Conservation (phyloP, 129 eudicot genomes). For the Flaveria trinervia region DNA sequence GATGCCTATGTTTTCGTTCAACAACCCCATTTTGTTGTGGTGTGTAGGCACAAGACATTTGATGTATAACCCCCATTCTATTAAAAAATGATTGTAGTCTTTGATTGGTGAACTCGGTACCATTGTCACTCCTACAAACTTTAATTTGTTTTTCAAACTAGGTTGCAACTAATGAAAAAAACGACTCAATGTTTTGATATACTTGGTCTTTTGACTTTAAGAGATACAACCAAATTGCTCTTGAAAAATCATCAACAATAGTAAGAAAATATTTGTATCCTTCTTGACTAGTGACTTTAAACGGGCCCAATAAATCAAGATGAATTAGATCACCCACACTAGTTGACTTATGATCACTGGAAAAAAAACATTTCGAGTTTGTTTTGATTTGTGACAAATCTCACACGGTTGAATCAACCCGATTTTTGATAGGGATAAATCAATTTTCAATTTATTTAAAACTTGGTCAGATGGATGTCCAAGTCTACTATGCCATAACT, state of each 20-base stretch:
- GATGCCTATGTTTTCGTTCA: too few species aligned
- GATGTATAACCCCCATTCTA: background rate
- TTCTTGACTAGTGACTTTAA: background rate
- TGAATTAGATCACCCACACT: background rate
- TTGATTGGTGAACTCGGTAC: background rate
- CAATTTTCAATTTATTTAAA: background rate
- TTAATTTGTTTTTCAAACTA: background rate
- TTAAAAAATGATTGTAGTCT: background rate
- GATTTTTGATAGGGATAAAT: too few species aligned
- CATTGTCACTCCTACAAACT: background rate
- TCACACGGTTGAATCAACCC: background rate
- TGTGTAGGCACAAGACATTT: background rate
- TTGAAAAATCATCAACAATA: background rate
- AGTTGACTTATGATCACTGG: background rate
- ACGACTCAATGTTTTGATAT: background rate
- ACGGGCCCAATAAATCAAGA: background rate
- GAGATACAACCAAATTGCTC: background rate
- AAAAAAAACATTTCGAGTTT: background rate
- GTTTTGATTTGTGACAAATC: background rate
- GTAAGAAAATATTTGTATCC: background rate
- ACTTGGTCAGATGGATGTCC: constrained; percentile 10
- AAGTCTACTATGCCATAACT: background rate
- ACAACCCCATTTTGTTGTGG: background rate
- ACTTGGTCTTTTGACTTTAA: background rate
- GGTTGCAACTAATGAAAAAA: background rate